These are phyloP conservation scores for Paraphaeosphaeria minitans DNA, from an alignment of 2,329 filamentous ascomycete species.

Conservation along the genomic window DNA sequence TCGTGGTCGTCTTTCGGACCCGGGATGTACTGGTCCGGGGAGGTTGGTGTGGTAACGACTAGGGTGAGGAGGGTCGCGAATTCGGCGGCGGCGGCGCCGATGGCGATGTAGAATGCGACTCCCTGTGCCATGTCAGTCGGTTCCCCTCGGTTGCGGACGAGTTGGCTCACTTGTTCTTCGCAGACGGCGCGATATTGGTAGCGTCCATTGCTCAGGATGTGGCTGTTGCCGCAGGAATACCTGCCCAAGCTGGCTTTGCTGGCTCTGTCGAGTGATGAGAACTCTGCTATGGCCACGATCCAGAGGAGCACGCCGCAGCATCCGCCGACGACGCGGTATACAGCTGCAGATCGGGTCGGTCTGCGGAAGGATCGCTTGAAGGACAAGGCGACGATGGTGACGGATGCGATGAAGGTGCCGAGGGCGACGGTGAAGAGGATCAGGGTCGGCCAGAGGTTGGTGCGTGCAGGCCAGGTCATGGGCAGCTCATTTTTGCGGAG, in stretches of 20 bases:
- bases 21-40: constrained; percentile 23
- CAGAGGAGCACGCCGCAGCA: constrained; percentile 43
- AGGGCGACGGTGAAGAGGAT: constrained; percentile 41
- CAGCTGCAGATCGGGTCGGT: constrained; percentile 41
- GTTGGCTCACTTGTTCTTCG: constrained; percentile 41
- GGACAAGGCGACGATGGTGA: constrained; percentile 39
- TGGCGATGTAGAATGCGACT: constrained; percentile 44
- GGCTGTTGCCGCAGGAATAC: constrained; percentile 43
- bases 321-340: constrained; percentile 42
- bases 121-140: constrained; percentile 32
- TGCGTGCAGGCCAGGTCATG: constrained; percentile 46
- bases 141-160: not conserved
- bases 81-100: constrained; percentile 40
- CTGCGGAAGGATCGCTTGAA: constrained; percentile 42
- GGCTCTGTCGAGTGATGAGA: constrained; percentile 41
- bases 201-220: constrained; percentile 42
- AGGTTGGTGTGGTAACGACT: constrained; percentile 35
- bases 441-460: constrained; percentile 44
- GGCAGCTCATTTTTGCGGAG: constrained; percentile 44
- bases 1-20: constrained; percentile 14
- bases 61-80: constrained; percentile 40
- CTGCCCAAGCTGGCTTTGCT: constrained; percentile 45
- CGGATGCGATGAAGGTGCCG: constrained; percentile 41
- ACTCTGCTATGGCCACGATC: constrained; percentile 38
- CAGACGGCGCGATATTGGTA: constrained; percentile 47